Conservation (phyloP, 495 filamentous ascomycete species). For the Platismatia glauca region DNA sequence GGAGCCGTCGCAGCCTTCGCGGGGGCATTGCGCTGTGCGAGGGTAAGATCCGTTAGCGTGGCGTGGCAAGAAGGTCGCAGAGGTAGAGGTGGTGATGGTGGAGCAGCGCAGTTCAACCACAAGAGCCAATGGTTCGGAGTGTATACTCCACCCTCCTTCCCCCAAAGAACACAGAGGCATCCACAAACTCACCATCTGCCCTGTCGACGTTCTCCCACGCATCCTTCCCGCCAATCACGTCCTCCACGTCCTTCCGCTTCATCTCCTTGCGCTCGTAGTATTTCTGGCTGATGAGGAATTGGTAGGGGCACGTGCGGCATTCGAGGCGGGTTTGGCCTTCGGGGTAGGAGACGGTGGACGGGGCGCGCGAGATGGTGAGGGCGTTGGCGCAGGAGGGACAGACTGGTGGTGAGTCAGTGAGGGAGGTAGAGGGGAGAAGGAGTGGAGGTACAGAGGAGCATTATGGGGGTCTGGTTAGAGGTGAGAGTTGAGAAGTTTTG, state of each 20-base stretch:
- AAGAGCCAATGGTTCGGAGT: too few species aligned
- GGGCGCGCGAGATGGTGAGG: slow-evolving; percentile 53
- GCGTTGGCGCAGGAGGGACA: slow-evolving; percentile 89
- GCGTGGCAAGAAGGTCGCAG: too few species aligned
- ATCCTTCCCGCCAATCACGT: slow-evolving; percentile 79
- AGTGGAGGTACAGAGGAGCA: slow-evolving; percentile 57
- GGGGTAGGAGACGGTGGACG: slow-evolving; percentile 37
- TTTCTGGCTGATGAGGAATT: slow-evolving; percentile 61
- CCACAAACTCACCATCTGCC: slow-evolving; percentile 45
- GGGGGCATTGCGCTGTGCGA: slow-evolving; percentile 60
- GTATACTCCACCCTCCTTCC: too few species aligned
- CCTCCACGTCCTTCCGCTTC: slow-evolving; percentile 77
- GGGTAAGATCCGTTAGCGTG: neutral
- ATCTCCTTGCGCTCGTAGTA: slow-evolving; percentile 65
- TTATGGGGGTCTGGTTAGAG: slow-evolving; percentile 30
- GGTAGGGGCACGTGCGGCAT: slow-evolving; percentile 89
- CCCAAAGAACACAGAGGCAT: slow-evolving; percentile 18
- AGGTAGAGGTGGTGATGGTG: neutral
- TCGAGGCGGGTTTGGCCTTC: slow-evolving; percentile 65
- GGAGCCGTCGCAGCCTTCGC: slow-evolving; percentile 61
- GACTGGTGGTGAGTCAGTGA: slow-evolving; percentile 43
- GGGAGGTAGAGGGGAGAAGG: neutral
- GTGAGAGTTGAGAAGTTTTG: too few species aligned
- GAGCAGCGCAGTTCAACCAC: too few species aligned
- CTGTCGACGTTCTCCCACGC: slow-evolving; percentile 88